phyloP scores from a whole-genome alignment of 352 stramenopile species.

The Phytophthora rubi region DNA sequence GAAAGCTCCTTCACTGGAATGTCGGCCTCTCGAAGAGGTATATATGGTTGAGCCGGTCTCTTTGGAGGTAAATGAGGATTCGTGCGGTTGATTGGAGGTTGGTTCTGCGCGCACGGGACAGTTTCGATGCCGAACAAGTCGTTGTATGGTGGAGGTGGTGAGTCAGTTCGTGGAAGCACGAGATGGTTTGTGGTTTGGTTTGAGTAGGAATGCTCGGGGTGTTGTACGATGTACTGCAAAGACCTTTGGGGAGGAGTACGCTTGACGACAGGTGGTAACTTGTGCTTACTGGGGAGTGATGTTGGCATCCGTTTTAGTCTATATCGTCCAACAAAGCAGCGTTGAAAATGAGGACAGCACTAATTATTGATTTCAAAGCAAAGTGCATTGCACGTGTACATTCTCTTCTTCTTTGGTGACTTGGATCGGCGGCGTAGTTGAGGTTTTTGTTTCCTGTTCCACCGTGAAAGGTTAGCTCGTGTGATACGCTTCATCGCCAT shows the following conservation, averaged over 20 bases:
- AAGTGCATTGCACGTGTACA: slow-evolving; percentile 21
- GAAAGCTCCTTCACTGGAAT: slow-evolving; percentile 11
- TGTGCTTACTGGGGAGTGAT: slow-evolving; percentile 19
- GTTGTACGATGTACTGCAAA: slow-evolving; percentile 32
- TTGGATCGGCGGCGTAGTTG: slow-evolving; percentile 18
- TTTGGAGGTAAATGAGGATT: slow-evolving; percentile 9
- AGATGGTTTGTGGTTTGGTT: slow-evolving; percentile 23
- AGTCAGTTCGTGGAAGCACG: slow-evolving; percentile 32
- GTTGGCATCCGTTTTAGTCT: slow-evolving; percentile 15
- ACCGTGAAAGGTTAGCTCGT: background rate
- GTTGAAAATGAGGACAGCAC: background rate
- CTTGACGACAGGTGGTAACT: slow-evolving; percentile 37
- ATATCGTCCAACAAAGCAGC: background rate
- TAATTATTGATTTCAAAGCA: background rate
- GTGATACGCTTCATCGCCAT: background rate
- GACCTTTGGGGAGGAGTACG: slow-evolving; percentile 15
- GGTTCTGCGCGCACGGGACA: slow-evolving; percentile 31
- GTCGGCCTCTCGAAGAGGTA: background rate
- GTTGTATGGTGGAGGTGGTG: slow-evolving; percentile 58
- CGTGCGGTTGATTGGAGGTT: slow-evolving; percentile 4
- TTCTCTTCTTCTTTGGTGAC: slow-evolving; percentile 27
- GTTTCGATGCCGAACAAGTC: slow-evolving; percentile 77
- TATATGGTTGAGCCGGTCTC: slow-evolving; percentile 5
- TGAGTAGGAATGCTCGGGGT: slow-evolving; percentile 11
- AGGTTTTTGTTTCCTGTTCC: slow-evolving; percentile 24